These are phyloP conservation scores for Aspergillus sp. DNA, from an alignment of 2,329 filamentous ascomycete genomes.

Conservation along the genomic window DNA sequence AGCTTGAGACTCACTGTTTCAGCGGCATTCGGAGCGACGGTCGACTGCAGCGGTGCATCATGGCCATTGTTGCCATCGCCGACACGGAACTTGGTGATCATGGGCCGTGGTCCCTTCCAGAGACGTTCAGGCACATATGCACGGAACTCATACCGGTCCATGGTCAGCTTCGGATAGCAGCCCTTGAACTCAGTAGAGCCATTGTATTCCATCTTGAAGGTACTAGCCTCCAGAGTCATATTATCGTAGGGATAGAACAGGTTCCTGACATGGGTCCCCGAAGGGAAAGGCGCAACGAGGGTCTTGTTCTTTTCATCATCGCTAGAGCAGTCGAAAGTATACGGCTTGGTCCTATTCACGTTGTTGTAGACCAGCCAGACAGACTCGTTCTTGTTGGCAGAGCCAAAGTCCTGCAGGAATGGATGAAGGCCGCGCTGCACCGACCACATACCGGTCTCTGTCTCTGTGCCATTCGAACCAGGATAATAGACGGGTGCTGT, in stretches of 20 bases:
- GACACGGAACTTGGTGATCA: constrained; percentile 60
- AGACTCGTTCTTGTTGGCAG: constrained; percentile 47
- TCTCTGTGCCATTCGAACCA: constrained; percentile 53
- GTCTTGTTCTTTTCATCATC: constrained; percentile 42
- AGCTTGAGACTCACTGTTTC: constrained; percentile 46
- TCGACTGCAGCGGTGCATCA: constrained; percentile 51
- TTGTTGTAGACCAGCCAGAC: constrained; percentile 49
- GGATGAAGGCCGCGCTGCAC: constrained; percentile 53
- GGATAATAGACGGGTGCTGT: constrained; percentile 52
- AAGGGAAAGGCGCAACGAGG: constrained; percentile 57
- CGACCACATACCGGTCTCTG: constrained; percentile 62
- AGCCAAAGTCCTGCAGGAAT: constrained; percentile 53
- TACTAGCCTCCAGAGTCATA: constrained; percentile 49
- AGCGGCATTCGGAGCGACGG: constrained; percentile 37
- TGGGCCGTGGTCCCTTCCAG: constrained; percentile 54
- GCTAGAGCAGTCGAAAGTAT: constrained; percentile 57
- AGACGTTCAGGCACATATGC: constrained; percentile 37
- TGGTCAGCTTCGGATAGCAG: constrained; percentile 53
- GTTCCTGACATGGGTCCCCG: constrained; percentile 59
- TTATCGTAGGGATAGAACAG: constrained; percentile 63
- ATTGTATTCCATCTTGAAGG: constrained; percentile 23
- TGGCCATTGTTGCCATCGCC: constrained; percentile 54
- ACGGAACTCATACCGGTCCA: constrained; percentile 47
- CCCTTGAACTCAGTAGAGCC: constrained; percentile 52
- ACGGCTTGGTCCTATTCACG: constrained; percentile 50